phyloP scores from a whole-genome alignment of 371 early-diverging fungal genomes.

The Polyrhizophydium stewartii region DNA sequence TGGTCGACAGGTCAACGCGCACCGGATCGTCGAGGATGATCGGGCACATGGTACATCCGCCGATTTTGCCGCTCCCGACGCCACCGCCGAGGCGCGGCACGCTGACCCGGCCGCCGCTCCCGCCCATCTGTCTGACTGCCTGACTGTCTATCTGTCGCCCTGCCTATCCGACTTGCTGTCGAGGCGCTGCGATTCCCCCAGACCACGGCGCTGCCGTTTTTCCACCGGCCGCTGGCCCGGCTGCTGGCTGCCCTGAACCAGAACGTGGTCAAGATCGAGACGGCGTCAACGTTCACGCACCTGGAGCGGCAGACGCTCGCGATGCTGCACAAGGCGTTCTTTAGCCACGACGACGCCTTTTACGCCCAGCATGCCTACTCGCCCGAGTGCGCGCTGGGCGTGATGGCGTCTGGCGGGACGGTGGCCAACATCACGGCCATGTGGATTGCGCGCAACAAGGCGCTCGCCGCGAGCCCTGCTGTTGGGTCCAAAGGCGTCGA shows the following conservation, averaged over 20 bases:
- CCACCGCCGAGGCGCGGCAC: no score
- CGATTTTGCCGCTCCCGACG: neutral
- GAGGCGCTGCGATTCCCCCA: slow-evolving; percentile 1
- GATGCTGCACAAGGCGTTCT: slow-evolving; percentile 47
- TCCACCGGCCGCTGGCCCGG: slow-evolving; percentile 43
- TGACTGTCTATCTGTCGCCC: neutral
- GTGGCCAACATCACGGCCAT: slow-evolving; percentile 49
- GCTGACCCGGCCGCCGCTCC: no score
- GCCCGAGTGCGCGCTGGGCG: slow-evolving; percentile 33
- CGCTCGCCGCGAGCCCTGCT: slow-evolving; percentile 16
- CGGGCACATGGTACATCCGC: slow-evolving; percentile 40
- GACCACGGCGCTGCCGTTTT: slow-evolving; percentile 47
- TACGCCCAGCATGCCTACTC: slow-evolving; percentile 33
- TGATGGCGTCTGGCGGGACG: slow-evolving; percentile 43
- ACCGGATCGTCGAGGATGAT: slow-evolving; percentile 41
- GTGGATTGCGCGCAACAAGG: slow-evolving; percentile 48
- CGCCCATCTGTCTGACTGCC: neutral
- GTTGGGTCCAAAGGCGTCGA: slow-evolving; percentile 38
- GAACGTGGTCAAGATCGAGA: slow-evolving; percentile 49
- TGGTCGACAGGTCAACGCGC: slow-evolving; percentile 42
- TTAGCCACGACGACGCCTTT: slow-evolving; percentile 18
- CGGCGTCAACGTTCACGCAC: slow-evolving; percentile 41
- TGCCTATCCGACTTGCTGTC: neutral
- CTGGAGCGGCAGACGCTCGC: slow-evolving; percentile 45
- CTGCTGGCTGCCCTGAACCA: slow-evolving; percentile 47